phyloP scores from a whole-genome alignment of 345 rosid species.

The Euphorbia pulcherrima region DNA sequence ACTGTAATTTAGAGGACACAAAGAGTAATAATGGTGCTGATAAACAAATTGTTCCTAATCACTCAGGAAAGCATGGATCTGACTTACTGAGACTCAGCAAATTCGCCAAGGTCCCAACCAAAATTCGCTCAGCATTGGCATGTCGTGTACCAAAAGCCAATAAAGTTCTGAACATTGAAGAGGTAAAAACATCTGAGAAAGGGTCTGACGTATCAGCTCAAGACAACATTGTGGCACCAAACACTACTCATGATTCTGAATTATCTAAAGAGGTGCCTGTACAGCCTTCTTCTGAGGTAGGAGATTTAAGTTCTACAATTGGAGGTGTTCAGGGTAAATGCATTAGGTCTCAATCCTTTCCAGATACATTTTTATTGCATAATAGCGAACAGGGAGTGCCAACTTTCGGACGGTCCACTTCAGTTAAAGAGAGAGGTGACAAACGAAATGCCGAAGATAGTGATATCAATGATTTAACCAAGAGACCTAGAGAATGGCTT shows the following conservation, averaged over 20 bases:
- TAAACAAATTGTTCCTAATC: conserved; percentile 35
- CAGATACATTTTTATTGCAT: conserved; percentile 39
- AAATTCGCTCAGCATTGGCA: conserved; percentile 69
- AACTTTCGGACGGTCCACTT: conserved; percentile 43
- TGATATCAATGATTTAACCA: conserved; percentile 47
- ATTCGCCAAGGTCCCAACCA: conserved; percentile 79
- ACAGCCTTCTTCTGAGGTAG: conserved; percentile 32
- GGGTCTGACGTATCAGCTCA: conserved; percentile 33
- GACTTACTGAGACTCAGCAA: conserved; percentile 68
- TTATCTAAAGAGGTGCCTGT: conserved; percentile 25
- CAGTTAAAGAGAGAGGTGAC: conserved; percentile 63
- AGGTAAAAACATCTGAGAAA: conserved; percentile 35
- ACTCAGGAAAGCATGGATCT: conserved; percentile 37
- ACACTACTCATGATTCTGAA: conserved; percentile 36
- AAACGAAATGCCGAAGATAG: conserved; percentile 51
- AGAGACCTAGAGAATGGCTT: conserved; percentile 70
- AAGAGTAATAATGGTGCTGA: conserved; percentile 33
- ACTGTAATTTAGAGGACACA: conserved; percentile 35
- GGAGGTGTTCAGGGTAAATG: conserved; percentile 42
- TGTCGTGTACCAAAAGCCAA: conserved; percentile 39
- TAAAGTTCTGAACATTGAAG: conserved; percentile 34
- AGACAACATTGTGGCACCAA: conserved; percentile 26
- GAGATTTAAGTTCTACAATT: conserved; percentile 32
- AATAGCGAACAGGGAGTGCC: conserved; percentile 36
- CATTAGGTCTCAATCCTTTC: conserved; percentile 60